These are phyloP conservation scores for Acrocalymma vagum DNA, from an alignment of 2,329 filamentous ascomycete genomes.

Conservation along the genomic window DNA sequence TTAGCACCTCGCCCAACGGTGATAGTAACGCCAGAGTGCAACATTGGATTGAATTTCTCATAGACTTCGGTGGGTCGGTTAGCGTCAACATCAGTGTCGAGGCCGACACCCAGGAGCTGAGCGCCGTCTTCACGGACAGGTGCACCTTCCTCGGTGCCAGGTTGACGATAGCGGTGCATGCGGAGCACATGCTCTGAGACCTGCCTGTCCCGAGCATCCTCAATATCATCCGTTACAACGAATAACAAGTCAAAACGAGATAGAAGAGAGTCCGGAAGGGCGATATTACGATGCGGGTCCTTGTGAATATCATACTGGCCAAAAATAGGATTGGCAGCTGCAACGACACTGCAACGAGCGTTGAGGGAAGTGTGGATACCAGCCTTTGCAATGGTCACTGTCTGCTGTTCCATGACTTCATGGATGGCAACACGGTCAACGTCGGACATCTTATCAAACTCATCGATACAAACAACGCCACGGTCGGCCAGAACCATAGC, in stretches of 20 bases:
- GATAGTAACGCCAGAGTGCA: constrained; percentile 87
- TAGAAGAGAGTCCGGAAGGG: constrained; percentile 91
- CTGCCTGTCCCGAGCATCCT: constrained; percentile 88
- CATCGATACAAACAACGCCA: constrained; percentile 97
- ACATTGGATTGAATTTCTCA: constrained; percentile 95
- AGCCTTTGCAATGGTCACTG: constrained; percentile 97
- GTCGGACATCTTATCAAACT: constrained; percentile 99
- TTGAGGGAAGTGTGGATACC: constrained; percentile 98
- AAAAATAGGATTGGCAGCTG: constrained; percentile 96
- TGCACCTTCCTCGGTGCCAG: constrained; percentile 91
- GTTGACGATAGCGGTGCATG: constrained; percentile 95
- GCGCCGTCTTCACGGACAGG: constrained; percentile 88
- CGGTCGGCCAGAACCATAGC: constrained; percentile 98
- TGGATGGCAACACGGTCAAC: constrained; percentile 97
- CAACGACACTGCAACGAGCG: constrained; percentile 94
- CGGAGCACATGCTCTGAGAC: constrained; percentile 96
- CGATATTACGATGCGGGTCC: constrained; percentile 98
- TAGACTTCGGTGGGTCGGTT: constrained; percentile 85
- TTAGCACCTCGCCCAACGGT: constrained; percentile 76
- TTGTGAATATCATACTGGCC: constrained; percentile 99
- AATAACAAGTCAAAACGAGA: constrained; percentile 99
- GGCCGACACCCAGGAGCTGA: constrained; percentile 86
- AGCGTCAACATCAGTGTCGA: constrained; percentile 78
- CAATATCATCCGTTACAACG: constrained; percentile 97
- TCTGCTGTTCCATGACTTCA: constrained; percentile 99